Percentiles rank a stretch among this genome's conserved stretches.
Conservation (phyloP, 2,329 filamentous ascomycete species). For the Colletotrichum agaves region DNA sequence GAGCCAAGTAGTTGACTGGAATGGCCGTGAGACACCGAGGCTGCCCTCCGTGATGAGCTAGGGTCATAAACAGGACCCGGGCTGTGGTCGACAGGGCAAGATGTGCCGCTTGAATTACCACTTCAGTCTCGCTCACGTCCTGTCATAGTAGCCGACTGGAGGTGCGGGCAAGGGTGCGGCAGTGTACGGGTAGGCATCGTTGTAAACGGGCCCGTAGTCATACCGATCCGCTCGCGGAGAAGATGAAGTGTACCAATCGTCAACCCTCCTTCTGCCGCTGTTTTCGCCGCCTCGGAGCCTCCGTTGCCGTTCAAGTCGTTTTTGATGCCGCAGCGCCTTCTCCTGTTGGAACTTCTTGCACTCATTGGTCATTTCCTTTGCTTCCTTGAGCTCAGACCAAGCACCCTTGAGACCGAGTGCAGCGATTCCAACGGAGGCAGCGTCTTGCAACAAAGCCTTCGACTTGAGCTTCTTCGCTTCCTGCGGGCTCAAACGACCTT, state of each 20-base stretch:
- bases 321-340: conserved; percentile 61
- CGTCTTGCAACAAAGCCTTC: conserved; percentile 67
- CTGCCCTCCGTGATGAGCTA: not conserved
- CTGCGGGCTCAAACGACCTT: conserved; percentile 61
- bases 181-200: conserved; percentile 60
- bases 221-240: conserved; percentile 49
- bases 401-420: conserved; percentile 68
- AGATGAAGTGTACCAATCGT: conserved; percentile 57
- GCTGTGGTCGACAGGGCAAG: not conserved
- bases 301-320: conserved; percentile 53
- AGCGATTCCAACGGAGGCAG: conserved; percentile 68
- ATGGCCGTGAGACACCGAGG: not conserved
- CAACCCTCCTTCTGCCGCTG: conserved; percentile 51
- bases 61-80: too few relatives aligned
- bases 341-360: conserved; percentile 61
- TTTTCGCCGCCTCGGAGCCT: conserved; percentile 46
- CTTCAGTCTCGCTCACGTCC: conserved; percentile 45
- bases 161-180: conserved; percentile 54
- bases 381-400: conserved; percentile 66
- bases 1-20: not conserved
- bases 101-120: not conserved
- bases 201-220: conserved; percentile 57
- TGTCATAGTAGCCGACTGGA: conserved; percentile 48
- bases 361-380: conserved; percentile 60
- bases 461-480: conserved; percentile 68